These are phyloP conservation scores for Nakazawaea ambrosiae DNA, from an alignment of 805 yeast species.

Conservation along the genomic window DNA sequence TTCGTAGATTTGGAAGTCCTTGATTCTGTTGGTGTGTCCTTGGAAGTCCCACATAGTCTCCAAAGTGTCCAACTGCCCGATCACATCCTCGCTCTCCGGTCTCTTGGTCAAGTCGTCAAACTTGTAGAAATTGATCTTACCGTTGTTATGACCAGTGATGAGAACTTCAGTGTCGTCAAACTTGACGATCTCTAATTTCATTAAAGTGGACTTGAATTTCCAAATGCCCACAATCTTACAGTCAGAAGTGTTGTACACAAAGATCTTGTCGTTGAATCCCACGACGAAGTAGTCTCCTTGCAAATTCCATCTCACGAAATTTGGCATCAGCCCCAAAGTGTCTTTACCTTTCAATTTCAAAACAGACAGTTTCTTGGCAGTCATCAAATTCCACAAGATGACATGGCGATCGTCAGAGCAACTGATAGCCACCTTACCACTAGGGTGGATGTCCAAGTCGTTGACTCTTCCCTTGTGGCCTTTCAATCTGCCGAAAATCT, in stretches of 20 bases:
- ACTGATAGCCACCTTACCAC: constrained; percentile 84
- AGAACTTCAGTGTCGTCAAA: constrained; percentile 48
- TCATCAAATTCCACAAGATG: constrained; percentile 93
- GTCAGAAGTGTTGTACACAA: constrained; percentile 56
- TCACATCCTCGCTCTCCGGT: constrained; percentile 18
- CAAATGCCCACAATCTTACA: constrained; percentile 53
- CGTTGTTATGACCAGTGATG: constrained; percentile 65
- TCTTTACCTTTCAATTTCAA: constrained; percentile 67
- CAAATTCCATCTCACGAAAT: constrained; percentile 58
- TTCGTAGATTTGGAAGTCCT: constrained; percentile 55
- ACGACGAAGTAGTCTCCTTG: constrained; percentile 70
- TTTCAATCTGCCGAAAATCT: constrained; percentile 75
- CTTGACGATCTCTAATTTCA: constrained; percentile 52
- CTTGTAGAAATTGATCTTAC: constrained; percentile 54
- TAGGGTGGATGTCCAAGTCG: constrained; percentile 84
- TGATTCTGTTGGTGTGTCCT: constrained; percentile 85
- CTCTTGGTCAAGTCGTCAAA: constrained; percentile 26
- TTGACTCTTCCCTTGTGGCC: constrained; percentile 84
- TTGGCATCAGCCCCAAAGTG: constrained; percentile 58
- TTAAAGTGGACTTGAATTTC: constrained; percentile 49
- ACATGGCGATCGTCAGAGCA: constrained; percentile 82
- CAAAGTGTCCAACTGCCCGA: constrained; percentile 24
- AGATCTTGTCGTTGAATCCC: constrained; percentile 59
- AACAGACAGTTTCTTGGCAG: constrained; percentile 86
- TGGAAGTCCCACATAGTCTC: constrained; percentile 52